Evolutionary conservation across 1,284 basidiomycete species (phyloP), one percentile per base, ranked within the genome.

Genomic region (Coriolopsis trogii): DNA sequence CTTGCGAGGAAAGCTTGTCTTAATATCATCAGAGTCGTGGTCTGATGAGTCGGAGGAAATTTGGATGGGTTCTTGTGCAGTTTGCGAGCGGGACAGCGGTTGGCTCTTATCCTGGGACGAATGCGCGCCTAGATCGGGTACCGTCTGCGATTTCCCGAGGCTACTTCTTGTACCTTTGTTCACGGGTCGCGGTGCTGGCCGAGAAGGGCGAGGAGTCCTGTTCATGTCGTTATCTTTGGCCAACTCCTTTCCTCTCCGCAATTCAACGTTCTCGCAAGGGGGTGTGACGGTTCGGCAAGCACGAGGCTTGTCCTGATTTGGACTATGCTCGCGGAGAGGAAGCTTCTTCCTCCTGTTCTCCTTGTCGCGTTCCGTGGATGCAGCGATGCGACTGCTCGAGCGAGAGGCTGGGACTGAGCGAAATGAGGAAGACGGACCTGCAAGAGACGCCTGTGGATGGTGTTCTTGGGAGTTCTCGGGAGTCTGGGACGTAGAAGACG

Each of bases 151-250:
- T 26, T 51, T 54, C 9, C 25, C 30, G 1, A 52, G 23, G 40
- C 37, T 51, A 39, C 44, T 38, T 15, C 34, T 41, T 6, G 46
- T 31, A 7, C 39, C 56, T 33, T 55, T 57, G 34, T 56, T 49
- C 8, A 48, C 49, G 3, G 62, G 62, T 6, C 58, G 53, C 0
- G 62, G 59, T 3, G 12, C 49, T 0, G 55, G 54, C 3, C 58
- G 55, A 24, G 51, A 37, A 12, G 56, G 47, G 13, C 60, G 54
- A 2, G 62, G 62, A 0, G 62, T 63, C 41, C 26, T 52, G 24
- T 55, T 50, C 10, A 25, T 26, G 8, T 46, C 39, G n/a, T n/a
- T n/a, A n/a, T n/a, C n/a, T 10, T 55, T 50, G 13, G 30, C 41
- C 15, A 53, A 53, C 12, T 39, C 51, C 26, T 47, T 47, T 24